A percentile compares a stretch with the other conserved stretches of the same genome.
Conservation (phyloP, 331 rosid genomes). For the Dryas integrifolia region DNA sequence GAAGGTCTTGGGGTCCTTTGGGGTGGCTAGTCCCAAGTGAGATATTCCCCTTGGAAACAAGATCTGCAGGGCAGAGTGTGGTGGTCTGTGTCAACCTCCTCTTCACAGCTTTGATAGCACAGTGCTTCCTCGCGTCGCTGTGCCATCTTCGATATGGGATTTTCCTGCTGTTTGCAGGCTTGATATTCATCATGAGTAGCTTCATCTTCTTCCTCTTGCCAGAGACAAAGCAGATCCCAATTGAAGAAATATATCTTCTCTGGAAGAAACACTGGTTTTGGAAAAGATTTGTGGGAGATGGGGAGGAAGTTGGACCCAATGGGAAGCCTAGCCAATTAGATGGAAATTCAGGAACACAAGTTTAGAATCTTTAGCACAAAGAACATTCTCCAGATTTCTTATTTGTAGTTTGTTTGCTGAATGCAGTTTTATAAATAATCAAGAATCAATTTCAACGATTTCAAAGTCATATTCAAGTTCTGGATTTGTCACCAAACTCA, state of each 20-base stretch:
- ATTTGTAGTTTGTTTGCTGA: conserved; percentile 18
- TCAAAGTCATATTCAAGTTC: background rate
- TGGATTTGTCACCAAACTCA: background rate
- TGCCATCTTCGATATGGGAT: conserved; percentile 89
- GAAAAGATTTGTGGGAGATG: conserved; percentile 49
- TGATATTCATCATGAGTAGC: conserved; percentile 70
- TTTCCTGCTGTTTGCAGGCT: conserved; percentile 69
- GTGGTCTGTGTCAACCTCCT: conserved; percentile 91
- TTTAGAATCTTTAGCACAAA: conserved; percentile 18
- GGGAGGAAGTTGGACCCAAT: conserved; percentile 20
- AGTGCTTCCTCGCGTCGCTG: conserved; percentile 66
- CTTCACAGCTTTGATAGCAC: conserved; percentile 91
- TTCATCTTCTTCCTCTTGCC: conserved; percentile 85
- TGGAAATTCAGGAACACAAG: conserved; percentile 23
- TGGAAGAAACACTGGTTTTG: conserved; percentile 87
- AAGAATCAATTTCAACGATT: background rate
- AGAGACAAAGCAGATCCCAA: conserved; percentile 88
- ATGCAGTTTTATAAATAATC: conserved; percentile 7
- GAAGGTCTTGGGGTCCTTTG: conserved; percentile 97
- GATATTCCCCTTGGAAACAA: conserved; percentile 86
- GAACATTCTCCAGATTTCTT: conserved; percentile 2
- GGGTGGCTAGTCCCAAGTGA: conserved; percentile 98
- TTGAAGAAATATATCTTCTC: conserved; percentile 84
- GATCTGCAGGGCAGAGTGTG: conserved; percentile 90
- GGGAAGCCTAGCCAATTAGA: conserved; percentile 11